A percentile compares a stretch with the other conserved stretches of the same genome.
Evolutionary conservation across 768 basidiomycete genomes (phyloP).

Genomic region (Pisolithus tinctorius): DNA sequence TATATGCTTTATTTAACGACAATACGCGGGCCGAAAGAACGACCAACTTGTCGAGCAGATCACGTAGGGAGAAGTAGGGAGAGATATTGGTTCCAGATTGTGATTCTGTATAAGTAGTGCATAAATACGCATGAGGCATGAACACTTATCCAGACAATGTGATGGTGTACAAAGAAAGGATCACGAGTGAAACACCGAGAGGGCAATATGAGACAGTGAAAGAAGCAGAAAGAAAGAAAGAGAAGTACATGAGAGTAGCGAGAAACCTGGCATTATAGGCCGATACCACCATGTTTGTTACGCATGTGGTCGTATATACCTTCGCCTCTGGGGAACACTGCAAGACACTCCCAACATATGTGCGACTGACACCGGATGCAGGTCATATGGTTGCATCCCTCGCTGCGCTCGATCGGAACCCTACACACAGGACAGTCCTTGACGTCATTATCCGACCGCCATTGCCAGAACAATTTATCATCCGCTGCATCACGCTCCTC

Average conservation of each 20-base stretch:
- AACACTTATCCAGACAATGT: neutral
- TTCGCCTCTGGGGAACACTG: conserved; percentile 59
- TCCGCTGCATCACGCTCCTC: conserved; percentile 46
- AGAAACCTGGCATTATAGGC: conserved; percentile 17
- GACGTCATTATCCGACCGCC: conserved; percentile 58
- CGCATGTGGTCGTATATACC: conserved; percentile 82
- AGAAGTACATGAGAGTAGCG: neutral
- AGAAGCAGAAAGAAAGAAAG: neutral
- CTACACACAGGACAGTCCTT: conserved; percentile 72
- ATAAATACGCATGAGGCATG: neutral
- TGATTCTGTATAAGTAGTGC: neutral
- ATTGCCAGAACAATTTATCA: conserved; percentile 53
- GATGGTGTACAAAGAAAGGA: neutral
- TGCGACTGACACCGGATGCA: conserved; percentile 70
- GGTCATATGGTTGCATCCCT: conserved; percentile 82
- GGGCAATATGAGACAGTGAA: neutral
- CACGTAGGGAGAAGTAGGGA: neutral
- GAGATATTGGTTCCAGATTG: neutral
- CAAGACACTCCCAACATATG: conserved; percentile 74
- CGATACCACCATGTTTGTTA: conserved; percentile 56
- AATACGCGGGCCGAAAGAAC: neutral
- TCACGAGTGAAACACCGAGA: neutral
- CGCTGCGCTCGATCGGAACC: conserved; percentile 60
- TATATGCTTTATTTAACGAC: neutral
- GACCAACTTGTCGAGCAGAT: neutral